phyloP scores from a whole-genome alignment of 2,329 filamentous ascomycete genomes.

The Ophiocordyceps camponoti-leonardi region DNA sequence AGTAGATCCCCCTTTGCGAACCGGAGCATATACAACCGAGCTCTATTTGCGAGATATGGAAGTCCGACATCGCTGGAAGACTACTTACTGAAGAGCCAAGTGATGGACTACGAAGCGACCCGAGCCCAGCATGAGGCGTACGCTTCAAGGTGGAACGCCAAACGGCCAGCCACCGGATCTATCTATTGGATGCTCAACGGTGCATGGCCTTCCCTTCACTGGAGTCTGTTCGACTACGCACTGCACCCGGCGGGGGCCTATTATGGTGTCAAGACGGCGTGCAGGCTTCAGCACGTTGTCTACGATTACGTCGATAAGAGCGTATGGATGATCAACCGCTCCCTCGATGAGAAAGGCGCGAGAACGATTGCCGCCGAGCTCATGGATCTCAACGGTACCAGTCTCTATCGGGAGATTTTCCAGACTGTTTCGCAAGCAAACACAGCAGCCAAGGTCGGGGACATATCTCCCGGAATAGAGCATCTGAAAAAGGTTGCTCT shows the following conservation, averaged over 20 bases:
- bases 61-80: constrained; percentile 32
- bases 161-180: constrained; percentile 37
- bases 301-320: constrained; percentile 31
- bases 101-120: constrained; percentile 48
- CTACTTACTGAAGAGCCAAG: constrained; percentile 41
- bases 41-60: constrained; percentile 32
- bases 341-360: constrained; percentile 17
- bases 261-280: constrained; percentile 37
- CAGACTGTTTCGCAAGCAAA: constrained; percentile 24
- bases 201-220: constrained; percentile 48
- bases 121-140: constrained; percentile 41
- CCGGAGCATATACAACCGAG: constrained; percentile 39
- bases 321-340: constrained; percentile 38
- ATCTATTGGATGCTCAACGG: constrained; percentile 55
- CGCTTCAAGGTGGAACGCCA: constrained; percentile 28
- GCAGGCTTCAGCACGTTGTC: constrained; percentile 31
- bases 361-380: constrained; percentile 30
- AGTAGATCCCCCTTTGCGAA: constrained; percentile 35
- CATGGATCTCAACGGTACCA: constrained; percentile 27
- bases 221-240: constrained; percentile 49
- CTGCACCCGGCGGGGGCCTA: constrained; percentile 39
- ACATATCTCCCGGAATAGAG: constrained; percentile 6
- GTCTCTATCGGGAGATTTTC: constrained; percentile 16
- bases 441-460: constrained; percentile 14
- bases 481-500: constrained; percentile 26